Conservation (phyloP, 2,329 filamentous ascomycete genomes). For the Aspergillus fischeri region DNA sequence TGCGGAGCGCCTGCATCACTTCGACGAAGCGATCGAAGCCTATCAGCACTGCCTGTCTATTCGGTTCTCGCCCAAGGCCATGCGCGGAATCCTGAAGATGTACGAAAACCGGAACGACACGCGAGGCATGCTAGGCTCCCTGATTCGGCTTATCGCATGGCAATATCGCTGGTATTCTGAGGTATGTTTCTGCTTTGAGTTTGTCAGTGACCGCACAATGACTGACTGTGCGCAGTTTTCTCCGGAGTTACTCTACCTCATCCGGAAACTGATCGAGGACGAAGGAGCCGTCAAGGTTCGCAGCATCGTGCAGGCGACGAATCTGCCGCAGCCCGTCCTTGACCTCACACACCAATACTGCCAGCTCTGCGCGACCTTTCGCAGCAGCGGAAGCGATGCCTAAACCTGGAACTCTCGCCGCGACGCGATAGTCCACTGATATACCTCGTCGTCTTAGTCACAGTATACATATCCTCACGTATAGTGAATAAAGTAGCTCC, state of each 20-base stretch:
- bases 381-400: conserved; percentile 86
- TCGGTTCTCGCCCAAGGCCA: conserved; percentile 88
- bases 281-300: conserved; percentile 96
- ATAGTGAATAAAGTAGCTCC: not conserved
- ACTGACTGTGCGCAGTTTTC: conserved; percentile 62
- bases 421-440: not conserved
- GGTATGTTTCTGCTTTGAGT: conserved; percentile 42
- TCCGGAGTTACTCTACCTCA: conserved; percentile 78
- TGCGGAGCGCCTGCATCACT: conserved; percentile 87
- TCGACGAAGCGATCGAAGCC: conserved; percentile 86
- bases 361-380: conserved; percentile 87
- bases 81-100: conserved; percentile 75
- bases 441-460: not conserved
- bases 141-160: conserved; percentile 92
- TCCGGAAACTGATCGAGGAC: conserved; percentile 91
- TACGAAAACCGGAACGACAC: conserved; percentile 77
- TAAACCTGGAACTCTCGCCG: conserved; percentile 37
- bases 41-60: conserved; percentile 83
- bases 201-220: not conserved
- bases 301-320: conserved; percentile 95
- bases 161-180: conserved; percentile 99
- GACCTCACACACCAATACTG: conserved; percentile 97
- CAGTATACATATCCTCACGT: not conserved
- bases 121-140: conserved; percentile 72
- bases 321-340: conserved; percentile 84